Evolutionary conservation across 2,329 filamentous ascomycete genomes (phyloP), one percentile per base, ranked within the genome.

Genomic region (Thielaviopsis ethacetica): DNA sequence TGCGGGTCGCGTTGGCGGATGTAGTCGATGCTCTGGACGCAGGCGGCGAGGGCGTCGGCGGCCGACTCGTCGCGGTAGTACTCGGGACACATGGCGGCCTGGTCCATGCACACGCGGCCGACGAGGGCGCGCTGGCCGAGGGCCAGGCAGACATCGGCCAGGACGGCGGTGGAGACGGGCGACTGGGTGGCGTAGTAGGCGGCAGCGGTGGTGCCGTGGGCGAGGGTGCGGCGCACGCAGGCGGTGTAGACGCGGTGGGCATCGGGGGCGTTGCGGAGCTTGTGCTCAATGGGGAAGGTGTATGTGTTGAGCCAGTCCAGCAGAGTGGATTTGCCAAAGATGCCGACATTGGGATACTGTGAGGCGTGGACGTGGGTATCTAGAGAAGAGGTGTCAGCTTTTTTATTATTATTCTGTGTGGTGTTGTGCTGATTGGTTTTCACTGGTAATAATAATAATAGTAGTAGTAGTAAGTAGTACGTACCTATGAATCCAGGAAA

Each of bases 311-410:
- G 77, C 93, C 93, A 98, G 71, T 93, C 86, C 15, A 98, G 80
- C 34, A 98, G 83, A 0, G 91, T 96, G 0, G 88, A 85, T 64
- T 91, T 93, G 66, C 93, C 93, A 68, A 97, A 97, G 63, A 98
- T 85, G 61, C 93, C 93, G 1, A 83, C 82, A 67, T 98, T 98
- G 60, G 91, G 90, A 66, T 95, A 96, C 73, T 98, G 93, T 0
- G 91, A 81, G 9, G 93, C 93, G 69, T 98, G 93, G 60, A 95
- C 86, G 69, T 98, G 93, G 0, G 93, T 95, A 70, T 98, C 91
- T 91, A 62, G n/a, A 17, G 7, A 1, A 34, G 22, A 21, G 22
- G 13, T 15, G 58, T 69, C 59, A 71, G 66, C 47, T 56, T 50
- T 26, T 54, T 26, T 7, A 21, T n/a, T n/a, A n/a, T n/a, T n/a